Conservation (phyloP, 805 yeast species). For the Metschnikowia vanudenii region DNA sequence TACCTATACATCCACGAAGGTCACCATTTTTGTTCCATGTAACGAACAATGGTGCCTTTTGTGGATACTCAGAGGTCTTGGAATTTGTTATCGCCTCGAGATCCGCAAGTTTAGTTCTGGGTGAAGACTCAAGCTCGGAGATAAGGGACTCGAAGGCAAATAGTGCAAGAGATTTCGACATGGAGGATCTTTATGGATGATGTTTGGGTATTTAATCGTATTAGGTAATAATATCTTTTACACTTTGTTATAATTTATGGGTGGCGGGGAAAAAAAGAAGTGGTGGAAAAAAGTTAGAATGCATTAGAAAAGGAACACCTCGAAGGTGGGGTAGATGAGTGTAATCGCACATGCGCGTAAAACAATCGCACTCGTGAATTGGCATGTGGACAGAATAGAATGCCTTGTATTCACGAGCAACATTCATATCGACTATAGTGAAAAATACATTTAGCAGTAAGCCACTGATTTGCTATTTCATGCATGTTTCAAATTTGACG, state of each 20-base stretch:
- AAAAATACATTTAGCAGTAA: too few species aligned
- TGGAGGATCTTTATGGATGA: conserved; percentile 1
- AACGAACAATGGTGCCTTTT: conserved; percentile 64
- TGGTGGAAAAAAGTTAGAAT: too few species aligned
- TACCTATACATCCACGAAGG: conserved; percentile 92
- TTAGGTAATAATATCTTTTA: too few species aligned
- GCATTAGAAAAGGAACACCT: not conserved
- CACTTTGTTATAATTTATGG: not conserved
- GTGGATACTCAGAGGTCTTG: conserved; percentile 13
- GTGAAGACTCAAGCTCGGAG: conserved; percentile 17
- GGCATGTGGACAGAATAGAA: too few species aligned
- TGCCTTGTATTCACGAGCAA: too few species aligned
- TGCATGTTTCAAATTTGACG: too few species aligned
- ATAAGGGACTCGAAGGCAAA: conserved; percentile 37
- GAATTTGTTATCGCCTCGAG: conserved; percentile 5
- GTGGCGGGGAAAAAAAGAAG: not conserved
- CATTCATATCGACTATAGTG: too few species aligned
- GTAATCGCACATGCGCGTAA: not conserved
- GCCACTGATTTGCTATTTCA: too few species aligned
- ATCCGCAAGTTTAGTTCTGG: conserved; percentile 15
- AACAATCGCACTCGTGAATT: not conserved
- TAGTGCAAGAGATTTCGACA: conserved; percentile 40
- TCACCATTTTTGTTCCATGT: conserved; percentile 69
- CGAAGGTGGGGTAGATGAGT: not conserved
- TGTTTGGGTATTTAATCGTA: too few species aligned